phyloP scores from a whole-genome alignment of 768 basidiomycete species.

The Naganishia onofrii region DNA sequence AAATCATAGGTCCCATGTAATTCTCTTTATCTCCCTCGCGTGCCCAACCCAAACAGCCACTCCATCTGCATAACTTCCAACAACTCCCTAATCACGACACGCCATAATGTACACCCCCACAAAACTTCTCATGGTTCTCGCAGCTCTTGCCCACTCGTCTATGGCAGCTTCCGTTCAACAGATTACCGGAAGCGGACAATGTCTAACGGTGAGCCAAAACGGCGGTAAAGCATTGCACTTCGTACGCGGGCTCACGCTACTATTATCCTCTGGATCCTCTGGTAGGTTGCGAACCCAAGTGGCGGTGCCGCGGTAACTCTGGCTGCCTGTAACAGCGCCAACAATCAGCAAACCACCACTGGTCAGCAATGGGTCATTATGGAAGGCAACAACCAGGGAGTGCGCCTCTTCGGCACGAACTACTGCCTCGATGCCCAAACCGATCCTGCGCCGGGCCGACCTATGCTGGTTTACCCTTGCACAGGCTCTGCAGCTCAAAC shows the following conservation, averaged over 20 bases:
- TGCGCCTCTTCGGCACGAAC: conserved; percentile 34
- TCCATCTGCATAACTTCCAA: too few relatives aligned
- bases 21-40: too few relatives aligned
- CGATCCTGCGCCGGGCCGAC: conserved; percentile 26
- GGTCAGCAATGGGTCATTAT: conserved; percentile 39
- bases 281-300: conserved; percentile 31
- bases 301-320: conserved; percentile 28
- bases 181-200: conserved; percentile 30
- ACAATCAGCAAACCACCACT: conserved; percentile 32
- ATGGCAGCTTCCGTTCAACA: conserved; percentile 32
- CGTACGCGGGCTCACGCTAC: too few relatives aligned
- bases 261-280: conserved; percentile 15
- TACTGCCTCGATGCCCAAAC: conserved; percentile 35
- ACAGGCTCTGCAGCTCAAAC: conserved; percentile 30
- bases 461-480: conserved; percentile 23
- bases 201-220: conserved; percentile 13
- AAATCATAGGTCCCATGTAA: too few relatives aligned
- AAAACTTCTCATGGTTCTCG: conserved; percentile 25
- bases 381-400: conserved; percentile 37
- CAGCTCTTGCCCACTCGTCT: conserved; percentile 31
- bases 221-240: not conserved
- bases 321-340: conserved; percentile 31
- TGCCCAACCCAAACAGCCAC: not conserved
- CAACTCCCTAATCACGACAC: too few relatives aligned
- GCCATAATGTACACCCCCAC: conserved; percentile 19